Evolutionary conservation across 2,329 filamentous ascomycete species (phyloP).

Genomic region (Hypoxylon rubiginosum): DNA sequence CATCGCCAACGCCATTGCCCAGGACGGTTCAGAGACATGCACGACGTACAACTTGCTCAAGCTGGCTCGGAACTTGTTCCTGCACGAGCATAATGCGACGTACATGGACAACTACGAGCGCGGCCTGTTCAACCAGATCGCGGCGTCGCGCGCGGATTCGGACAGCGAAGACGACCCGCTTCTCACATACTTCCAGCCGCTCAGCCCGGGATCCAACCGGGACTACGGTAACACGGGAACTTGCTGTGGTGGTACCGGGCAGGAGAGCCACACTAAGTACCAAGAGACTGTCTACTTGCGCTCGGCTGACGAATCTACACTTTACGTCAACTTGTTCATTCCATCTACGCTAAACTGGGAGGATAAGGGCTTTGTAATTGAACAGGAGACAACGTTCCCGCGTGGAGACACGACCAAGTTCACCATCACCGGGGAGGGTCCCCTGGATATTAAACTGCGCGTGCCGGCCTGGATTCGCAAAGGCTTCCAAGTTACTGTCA

Average conservation of each 20-base stretch:
- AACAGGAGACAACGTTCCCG: conserved; percentile 51
- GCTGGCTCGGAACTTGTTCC: conserved; percentile 51
- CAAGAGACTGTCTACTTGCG: conserved; percentile 54
- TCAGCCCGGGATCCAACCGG: conserved; percentile 46
- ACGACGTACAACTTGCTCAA: conserved; percentile 53
- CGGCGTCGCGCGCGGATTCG: conserved; percentile 50
- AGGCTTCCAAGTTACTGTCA: conserved; percentile 48
- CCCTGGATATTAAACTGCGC: conserved; percentile 51
- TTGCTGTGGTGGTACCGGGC: conserved; percentile 52
- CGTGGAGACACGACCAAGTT: conserved; percentile 46
- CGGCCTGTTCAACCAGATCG: conserved; percentile 53
- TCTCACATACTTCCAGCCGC: conserved; percentile 53
- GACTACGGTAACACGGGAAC: conserved; percentile 53
- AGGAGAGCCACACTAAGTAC: conserved; percentile 55
- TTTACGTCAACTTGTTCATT: conserved; percentile 53
- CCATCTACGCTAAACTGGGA: conserved; percentile 50
- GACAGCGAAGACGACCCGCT: conserved; percentile 43
- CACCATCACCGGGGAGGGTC: conserved; percentile 47
- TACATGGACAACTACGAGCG: conserved; percentile 55
- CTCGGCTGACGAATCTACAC: conserved; percentile 49
- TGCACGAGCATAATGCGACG: conserved; percentile 51
- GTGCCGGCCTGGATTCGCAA: conserved; percentile 50
- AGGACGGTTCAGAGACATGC: conserved; percentile 51
- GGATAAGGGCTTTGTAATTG: conserved; percentile 48
- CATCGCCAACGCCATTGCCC: conserved; percentile 50